Evolutionary conservation across 2,329 filamentous ascomycete genomes (phyloP).

Genomic region (Penicillium sp.): DNA sequence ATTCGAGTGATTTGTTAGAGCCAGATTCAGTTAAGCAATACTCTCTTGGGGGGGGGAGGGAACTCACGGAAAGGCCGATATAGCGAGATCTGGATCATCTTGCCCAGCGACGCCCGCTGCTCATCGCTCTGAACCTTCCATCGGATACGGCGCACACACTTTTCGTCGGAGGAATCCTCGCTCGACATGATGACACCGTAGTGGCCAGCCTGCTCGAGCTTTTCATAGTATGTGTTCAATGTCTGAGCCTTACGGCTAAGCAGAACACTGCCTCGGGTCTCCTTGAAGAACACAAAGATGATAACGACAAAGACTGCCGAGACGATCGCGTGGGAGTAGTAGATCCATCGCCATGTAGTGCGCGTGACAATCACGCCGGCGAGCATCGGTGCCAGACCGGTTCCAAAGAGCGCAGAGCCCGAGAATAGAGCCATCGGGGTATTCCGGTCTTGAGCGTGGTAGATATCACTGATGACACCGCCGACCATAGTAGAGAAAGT

Average conservation of each 20-base stretch:
- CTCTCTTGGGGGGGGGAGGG: background rate
- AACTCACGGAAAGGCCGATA: slow-evolving; percentile 70
- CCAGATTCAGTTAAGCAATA: background rate
- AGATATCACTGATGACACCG: slow-evolving; percentile 87
- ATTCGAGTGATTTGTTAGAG: background rate
- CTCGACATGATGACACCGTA: slow-evolving; percentile 54
- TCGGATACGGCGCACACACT: slow-evolving; percentile 60
- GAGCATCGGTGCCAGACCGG: slow-evolving; percentile 74
- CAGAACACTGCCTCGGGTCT: slow-evolving; percentile 80
- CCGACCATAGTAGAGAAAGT: slow-evolving; percentile 87
- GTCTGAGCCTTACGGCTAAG: slow-evolving; percentile 71
- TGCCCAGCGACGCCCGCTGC: slow-evolving; percentile 66
- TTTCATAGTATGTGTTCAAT: slow-evolving; percentile 78
- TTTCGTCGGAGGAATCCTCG: slow-evolving; percentile 30
- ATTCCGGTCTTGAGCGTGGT: slow-evolving; percentile 75
- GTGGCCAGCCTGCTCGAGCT: slow-evolving; percentile 67
- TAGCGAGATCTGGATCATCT: slow-evolving; percentile 73
- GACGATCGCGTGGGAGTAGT: slow-evolving; percentile 79
- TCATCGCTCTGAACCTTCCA: slow-evolving; percentile 83
- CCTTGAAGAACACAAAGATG: slow-evolving; percentile 72
- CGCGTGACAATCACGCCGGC: slow-evolving; percentile 69
- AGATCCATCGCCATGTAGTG: slow-evolving; percentile 80
- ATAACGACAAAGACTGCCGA: slow-evolving; percentile 64
- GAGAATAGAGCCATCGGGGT: slow-evolving; percentile 89
- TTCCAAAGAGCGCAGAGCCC: slow-evolving; percentile 75